Evolutionary conservation across 2,329 filamentous ascomycete species (phyloP), one percentile per base, ranked within the genome.

Genomic region (Apiospora arundinis): DNA sequence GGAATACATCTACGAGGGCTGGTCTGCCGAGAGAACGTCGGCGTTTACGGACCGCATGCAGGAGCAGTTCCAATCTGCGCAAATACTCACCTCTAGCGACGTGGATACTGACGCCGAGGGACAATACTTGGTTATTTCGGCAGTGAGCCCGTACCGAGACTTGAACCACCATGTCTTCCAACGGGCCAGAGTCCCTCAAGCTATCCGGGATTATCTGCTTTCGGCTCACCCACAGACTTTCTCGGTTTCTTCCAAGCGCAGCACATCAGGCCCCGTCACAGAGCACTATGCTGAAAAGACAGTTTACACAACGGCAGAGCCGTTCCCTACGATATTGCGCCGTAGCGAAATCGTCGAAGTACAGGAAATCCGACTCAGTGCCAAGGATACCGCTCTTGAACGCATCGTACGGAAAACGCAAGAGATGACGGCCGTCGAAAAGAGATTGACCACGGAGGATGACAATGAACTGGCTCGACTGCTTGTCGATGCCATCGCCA

Each of bases 31-130:
- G 81, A 90, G 93, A 28, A 90, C 94, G 52, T 90, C 91, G 1
- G 91, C 91, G 5, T 98, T 98, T 77, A 94, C 93, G 1, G 95
- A 98, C 79, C 92, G 94, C 68, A 94, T 98, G 89, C 95, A 97
- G 79, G 92, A 95, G 80, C 92, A 97, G 77, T 94, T 97, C 78
- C 95, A 95, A 4, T 86, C 92, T 2, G 95, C 95, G 3, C 93
- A 96, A 77, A 92, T 98, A 72, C 85, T 97, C 56, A 91, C 90
- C 4, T 87, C 88, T 42, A 89, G 90, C 8, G 90, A 91, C 40
- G 86, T 90, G 69, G 87, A 91, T 14, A 92, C 95, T 72, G 93
- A 96, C 76, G 89, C 95, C 1, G 95, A 98, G 82, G 95, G 95
- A 16, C 95, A 98, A 77, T 98, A 93, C 81, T 80, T 98, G 69